Conservation (phyloP, 768 basidiomycete species). For the Boletus fagicola region DNA sequence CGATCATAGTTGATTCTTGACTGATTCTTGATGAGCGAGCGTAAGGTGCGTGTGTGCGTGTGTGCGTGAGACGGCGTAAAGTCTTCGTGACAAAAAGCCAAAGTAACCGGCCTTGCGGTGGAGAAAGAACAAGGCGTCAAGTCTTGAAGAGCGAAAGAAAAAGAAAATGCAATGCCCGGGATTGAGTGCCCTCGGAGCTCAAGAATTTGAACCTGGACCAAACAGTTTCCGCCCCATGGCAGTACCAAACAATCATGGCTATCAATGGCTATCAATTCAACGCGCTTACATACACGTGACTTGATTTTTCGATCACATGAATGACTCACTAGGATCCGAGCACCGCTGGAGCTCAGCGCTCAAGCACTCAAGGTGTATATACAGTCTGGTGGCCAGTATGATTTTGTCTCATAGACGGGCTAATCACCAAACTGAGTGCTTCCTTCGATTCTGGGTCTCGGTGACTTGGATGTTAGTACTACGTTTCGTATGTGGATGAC, state of each 20-base stretch:
- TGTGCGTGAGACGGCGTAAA: constrained; percentile 36
- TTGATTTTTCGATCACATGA: constrained; percentile 17
- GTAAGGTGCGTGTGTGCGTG: constrained; percentile 31
- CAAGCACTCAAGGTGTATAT: no score
- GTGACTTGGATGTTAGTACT: no score
- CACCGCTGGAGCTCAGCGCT: no score
- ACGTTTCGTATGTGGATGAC: no score
- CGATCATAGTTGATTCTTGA: constrained; percentile 18
- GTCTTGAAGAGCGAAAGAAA: constrained; percentile 19
- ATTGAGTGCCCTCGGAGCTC: constrained; percentile 6
- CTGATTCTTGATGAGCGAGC: constrained; percentile 16
- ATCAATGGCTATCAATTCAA: constrained; percentile 2
- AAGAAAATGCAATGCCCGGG: not conserved
- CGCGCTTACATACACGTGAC: constrained; percentile 20
- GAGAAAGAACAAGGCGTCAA: constrained; percentile 11
- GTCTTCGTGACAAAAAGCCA: constrained; percentile 37
- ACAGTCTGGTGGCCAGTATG: no score
- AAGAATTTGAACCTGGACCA: constrained; percentile 17
- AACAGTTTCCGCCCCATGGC: constrained; percentile 23
- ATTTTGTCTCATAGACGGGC: no score
- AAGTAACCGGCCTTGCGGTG: constrained; percentile 32
- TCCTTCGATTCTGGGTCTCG: no score
- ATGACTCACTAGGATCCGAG: not conserved
- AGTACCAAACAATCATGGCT: constrained; percentile 21
- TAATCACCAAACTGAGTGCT: not conserved